Evolutionary conservation across 179 eudicot species (phyloP), one percentile per base, ranked within the genome.

Genomic region (Carnegiea gigantea): DNA sequence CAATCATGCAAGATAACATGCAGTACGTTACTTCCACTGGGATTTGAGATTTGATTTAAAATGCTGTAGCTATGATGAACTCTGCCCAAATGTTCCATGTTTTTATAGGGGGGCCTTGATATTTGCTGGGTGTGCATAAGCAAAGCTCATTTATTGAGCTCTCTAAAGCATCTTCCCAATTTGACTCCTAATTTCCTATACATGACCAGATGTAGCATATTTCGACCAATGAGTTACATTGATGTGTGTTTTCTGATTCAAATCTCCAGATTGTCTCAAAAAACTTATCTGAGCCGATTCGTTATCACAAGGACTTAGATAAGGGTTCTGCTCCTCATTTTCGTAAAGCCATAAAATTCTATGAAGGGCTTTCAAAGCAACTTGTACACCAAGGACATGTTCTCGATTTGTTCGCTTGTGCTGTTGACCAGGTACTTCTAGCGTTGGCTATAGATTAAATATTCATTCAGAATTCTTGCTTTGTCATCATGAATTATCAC

Each of bases 251-350:
- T 59, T 33, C 36, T 76, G 36, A 73, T 62, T 60, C 59, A 40
- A 73, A 62, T 80, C 79, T 88, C 82, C 92, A 95, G 99, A 94
- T 95, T 86, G 98, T 94, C 65, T 90, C 97, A 26, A 95, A 88
- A 83, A 88, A 23, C 77, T 86, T 95, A 76, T 94, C 98, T 83
- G 99, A 95, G 83, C 97, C 99, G 28, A 89, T 94, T 62, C 97
- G 99, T 78, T 95, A 97, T 79, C 99, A 95, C 87, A 95, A 95
- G 88, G 99, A 95, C 84, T 87, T 95, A 80, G 99, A 95, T 86
- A 95, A 95, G 89, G 99, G 94, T 89, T 89, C 97, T 79, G 98
- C 91, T 80, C 94, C 92, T 62, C 88, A 86, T 81, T 94, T 88
- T 84, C 97, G 92, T 82, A 95, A 95, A 88, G 95, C 99, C 20